Percentiles rank a stretch among this genome's conserved stretches.
Evolutionary conservation across 257 asterid species (phyloP).

Genomic region (Ilex aquifolium): DNA sequence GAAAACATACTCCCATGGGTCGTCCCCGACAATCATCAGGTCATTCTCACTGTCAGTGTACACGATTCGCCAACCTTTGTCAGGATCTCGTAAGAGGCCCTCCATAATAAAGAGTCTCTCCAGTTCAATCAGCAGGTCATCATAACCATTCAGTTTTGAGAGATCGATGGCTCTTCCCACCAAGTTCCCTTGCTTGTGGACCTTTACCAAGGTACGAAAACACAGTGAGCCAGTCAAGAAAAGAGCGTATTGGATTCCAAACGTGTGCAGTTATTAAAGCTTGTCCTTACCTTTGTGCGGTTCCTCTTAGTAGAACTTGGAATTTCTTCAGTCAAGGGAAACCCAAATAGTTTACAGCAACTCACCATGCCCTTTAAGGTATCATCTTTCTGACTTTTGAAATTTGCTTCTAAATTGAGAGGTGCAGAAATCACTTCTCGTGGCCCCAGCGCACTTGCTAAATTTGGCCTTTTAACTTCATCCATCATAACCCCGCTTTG

Average conservation of each 20-base stretch:
- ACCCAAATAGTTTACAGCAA: conserved; percentile 68
- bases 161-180: not conserved
- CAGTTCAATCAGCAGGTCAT: not conserved
- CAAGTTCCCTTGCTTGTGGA: not conserved
- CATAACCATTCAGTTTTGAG: not conserved
- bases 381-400: conserved; percentile 29
- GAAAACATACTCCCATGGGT: too few relatives aligned
- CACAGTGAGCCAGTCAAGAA: not conserved
- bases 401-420: conserved; percentile 33
- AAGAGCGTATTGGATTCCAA: too few relatives aligned
- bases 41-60: not conserved
- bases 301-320: conserved; percentile 68
- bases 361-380: conserved; percentile 39
- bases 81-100: not conserved
- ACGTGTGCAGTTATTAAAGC: too few relatives aligned
- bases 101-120: not conserved
- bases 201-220: not conserved
- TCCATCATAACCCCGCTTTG: conserved; percentile 38
- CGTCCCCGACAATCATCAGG: not conserved
- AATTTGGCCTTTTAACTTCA: conserved; percentile 27
- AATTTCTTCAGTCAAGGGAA: conserved; percentile 66
- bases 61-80: not conserved
- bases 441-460: conserved; percentile 33
- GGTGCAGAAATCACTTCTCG: conserved; percentile 38
- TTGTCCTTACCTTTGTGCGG: conserved; percentile 62